Conservation (phyloP, 1,284 basidiomycete genomes). For the Tilletia walkeri region DNA sequence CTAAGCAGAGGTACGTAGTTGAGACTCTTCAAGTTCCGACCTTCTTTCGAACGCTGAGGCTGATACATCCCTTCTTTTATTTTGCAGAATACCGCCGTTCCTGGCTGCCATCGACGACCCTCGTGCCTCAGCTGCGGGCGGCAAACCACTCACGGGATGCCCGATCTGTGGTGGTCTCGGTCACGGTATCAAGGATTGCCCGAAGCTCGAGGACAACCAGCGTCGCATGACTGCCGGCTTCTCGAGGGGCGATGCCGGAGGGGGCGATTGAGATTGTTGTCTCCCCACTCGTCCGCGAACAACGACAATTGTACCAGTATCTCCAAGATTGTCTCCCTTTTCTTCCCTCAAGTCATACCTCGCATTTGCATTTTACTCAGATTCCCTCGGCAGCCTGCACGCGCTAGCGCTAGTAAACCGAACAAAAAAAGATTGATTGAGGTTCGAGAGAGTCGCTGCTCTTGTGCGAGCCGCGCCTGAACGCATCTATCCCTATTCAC, state of each 20-base stretch:
- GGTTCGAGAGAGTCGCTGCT: too few species aligned
- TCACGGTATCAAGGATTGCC: conserved; percentile 88
- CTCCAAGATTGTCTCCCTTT: too few species aligned
- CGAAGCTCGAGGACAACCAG: conserved; percentile 91
- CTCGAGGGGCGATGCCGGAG: conserved; percentile 56
- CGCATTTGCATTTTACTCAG: too few species aligned
- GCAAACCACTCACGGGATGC: conserved; percentile 73
- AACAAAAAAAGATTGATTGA: too few species aligned
- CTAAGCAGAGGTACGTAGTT: conserved; percentile 78
- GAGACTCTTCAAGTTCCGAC: conserved; percentile 45
- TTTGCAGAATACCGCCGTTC: conserved; percentile 81
- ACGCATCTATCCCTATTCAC: too few species aligned
- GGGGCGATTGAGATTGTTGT: conserved; percentile 23
- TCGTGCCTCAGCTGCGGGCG: conserved; percentile 67
- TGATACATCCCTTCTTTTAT: background rate
- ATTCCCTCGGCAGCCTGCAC: too few species aligned
- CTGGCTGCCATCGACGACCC: conserved; percentile 88
- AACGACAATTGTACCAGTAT: conserved; percentile 10
- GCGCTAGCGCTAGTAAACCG: too few species aligned
- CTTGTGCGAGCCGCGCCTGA: too few species aligned
- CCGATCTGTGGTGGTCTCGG: conserved; percentile 97
- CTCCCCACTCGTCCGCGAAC: background rate
- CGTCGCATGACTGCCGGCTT: conserved; percentile 83
- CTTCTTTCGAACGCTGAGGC: background rate
- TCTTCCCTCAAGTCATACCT: too few species aligned